phyloP scores from a whole-genome alignment of 1,284 basidiomycete genomes.

The Ganoderma sp. region DNA sequence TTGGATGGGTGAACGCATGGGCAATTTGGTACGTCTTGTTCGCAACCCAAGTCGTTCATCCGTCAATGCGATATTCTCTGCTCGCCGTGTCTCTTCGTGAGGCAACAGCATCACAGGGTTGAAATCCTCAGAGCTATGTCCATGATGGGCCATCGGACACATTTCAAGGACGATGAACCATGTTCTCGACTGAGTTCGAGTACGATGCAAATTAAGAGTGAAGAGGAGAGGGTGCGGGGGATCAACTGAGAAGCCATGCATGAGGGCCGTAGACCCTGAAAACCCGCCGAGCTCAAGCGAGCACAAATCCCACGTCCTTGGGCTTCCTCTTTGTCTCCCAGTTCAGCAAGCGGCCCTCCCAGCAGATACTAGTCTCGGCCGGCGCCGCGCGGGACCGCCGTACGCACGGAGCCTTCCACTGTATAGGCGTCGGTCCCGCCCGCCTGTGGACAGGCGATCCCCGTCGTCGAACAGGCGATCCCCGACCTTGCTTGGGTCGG shows the following conservation, averaged over 20 bases:
- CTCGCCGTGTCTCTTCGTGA: not conserved
- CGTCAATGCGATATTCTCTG: not conserved
- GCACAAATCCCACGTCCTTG: not conserved
- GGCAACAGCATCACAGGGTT: not conserved
- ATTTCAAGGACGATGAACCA: not conserved
- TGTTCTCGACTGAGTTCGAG: not conserved
- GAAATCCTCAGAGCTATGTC: not conserved
- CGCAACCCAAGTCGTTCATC: not conserved
- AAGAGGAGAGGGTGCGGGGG: not conserved
- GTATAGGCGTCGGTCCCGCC: not conserved
- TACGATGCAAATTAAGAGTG: not conserved
- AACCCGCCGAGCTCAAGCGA: not conserved
- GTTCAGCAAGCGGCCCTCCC: not conserved
- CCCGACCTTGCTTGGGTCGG: too few relatives aligned
- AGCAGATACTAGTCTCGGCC: not conserved
- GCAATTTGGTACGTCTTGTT: not conserved
- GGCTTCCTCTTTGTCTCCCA: not conserved
- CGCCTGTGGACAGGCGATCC: too few relatives aligned
- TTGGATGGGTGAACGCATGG: not conserved
- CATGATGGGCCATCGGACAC: not conserved
- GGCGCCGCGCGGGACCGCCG: not conserved
- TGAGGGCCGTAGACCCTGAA: slow-evolving; percentile 1
- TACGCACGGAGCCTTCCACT: not conserved
- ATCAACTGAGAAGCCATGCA: not conserved
- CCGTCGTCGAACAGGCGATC: too few relatives aligned